Evolutionary conservation across 768 basidiomycete genomes (phyloP).

Genomic region (Phaeotremella fagi): DNA sequence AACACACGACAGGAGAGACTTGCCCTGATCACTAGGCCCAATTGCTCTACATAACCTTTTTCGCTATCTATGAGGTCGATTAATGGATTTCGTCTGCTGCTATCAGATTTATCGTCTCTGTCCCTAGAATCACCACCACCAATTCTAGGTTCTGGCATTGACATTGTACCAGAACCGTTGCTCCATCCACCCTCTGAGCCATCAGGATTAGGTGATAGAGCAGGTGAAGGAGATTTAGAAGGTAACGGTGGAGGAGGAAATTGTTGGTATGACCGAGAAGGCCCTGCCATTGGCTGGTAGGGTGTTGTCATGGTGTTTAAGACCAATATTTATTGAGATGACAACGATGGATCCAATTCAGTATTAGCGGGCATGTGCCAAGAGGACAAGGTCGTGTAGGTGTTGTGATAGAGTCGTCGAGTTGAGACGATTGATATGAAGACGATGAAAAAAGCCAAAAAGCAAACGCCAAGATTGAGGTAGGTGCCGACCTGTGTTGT

Average conservation of each 20-base stretch:
- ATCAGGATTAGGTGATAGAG: constrained; percentile 6
- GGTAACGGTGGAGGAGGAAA: not conserved
- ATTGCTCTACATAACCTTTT: constrained; percentile 80
- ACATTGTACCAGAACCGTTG: constrained; percentile 8
- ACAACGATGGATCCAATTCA: too few relatives aligned
- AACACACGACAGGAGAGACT: constrained; percentile 39
- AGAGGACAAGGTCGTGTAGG: too few relatives aligned
- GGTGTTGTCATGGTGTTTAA: not conserved
- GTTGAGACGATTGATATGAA: not conserved
- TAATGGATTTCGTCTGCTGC: constrained; percentile 62
- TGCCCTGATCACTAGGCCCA: constrained; percentile 86
- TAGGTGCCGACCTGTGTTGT: too few relatives aligned
- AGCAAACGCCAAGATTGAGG: too few relatives aligned
- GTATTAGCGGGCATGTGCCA: too few relatives aligned
- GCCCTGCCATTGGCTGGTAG: not conserved
- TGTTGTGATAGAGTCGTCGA: too few relatives aligned
- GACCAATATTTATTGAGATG: too few relatives aligned
- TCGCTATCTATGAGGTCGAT: constrained; percentile 92
- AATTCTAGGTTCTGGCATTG: constrained; percentile 15
- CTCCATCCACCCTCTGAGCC: constrained; percentile 6
- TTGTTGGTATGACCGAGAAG: not conserved
- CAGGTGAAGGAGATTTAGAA: constrained; percentile 6
- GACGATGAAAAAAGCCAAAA: too few relatives aligned
- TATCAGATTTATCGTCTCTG: constrained; percentile 9
- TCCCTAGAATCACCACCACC: not conserved